phyloP scores from a whole-genome alignment of 2,329 filamentous ascomycete species.

The Elsinoe australis region DNA sequence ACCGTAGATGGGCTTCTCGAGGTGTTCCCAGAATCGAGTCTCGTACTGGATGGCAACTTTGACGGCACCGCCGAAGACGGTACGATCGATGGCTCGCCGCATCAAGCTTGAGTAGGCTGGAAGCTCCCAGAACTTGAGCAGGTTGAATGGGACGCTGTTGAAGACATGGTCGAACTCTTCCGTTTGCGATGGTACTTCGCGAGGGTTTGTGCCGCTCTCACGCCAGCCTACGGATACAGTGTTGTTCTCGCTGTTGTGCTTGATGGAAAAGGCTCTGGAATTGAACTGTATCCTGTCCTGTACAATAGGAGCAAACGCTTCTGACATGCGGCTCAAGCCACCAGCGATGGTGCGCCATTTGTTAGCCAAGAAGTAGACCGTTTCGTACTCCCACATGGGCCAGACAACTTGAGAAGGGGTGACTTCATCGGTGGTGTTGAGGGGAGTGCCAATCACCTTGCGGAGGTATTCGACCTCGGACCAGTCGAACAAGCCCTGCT shows the following conservation, averaged over 20 bases:
- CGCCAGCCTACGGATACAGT: conserved; percentile 1
- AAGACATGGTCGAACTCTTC: conserved; percentile 58
- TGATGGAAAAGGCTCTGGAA: conserved; percentile 26
- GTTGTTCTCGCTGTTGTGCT: conserved; percentile 5
- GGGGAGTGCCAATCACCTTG: conserved; percentile 48
- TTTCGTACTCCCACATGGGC: conserved; percentile 50
- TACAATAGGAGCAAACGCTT: conserved; percentile 56
- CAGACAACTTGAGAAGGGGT: conserved; percentile 39
- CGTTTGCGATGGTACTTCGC: conserved; percentile 38
- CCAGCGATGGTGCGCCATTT: conserved; percentile 58
- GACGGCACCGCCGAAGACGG: conserved; percentile 46
- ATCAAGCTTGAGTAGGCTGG: conserved; percentile 46
- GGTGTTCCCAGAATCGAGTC: conserved; percentile 54
- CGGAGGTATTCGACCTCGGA: conserved; percentile 57
- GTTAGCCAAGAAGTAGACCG: conserved; percentile 52
- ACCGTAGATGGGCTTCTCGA: conserved; percentile 52
- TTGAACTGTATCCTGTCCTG: conserved; percentile 50
- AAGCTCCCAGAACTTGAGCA: conserved; percentile 55
- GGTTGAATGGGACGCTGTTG: conserved; percentile 56
- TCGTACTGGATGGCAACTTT: conserved; percentile 61
- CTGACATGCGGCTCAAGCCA: conserved; percentile 52
- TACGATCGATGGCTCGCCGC: conserved; percentile 40
- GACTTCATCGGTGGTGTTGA: conserved; percentile 50
- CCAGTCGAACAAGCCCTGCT: conserved; percentile 53
- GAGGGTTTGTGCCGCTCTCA: conserved; percentile 28